phyloP scores from a whole-genome alignment of 2,329 filamentous ascomycete species.

The Colletotrichum trifolii region DNA sequence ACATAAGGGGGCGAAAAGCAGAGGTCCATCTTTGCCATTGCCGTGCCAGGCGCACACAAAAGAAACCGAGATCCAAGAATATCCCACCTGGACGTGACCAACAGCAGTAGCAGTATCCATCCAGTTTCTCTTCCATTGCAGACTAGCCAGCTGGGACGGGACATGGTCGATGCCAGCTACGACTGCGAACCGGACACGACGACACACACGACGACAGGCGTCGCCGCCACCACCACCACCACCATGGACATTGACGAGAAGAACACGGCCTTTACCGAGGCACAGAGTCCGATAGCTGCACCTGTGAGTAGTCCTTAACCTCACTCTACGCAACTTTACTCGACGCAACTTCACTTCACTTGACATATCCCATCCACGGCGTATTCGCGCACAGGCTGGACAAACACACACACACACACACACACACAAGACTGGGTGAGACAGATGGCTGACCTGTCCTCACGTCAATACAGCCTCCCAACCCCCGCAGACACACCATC shows the following conservation, averaged over 20 bases:
- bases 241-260: conserved; percentile 34
- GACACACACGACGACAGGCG: background rate
- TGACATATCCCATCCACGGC: no score
- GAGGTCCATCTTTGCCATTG: background rate
- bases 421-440: no score
- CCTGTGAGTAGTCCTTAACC: conserved; percentile 7
- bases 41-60: conserved; percentile 13
- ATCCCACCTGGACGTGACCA: background rate
- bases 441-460: background rate
- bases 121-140: background rate
- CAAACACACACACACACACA: no score
- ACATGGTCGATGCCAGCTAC: background rate
- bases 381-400: background rate
- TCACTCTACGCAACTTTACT: no score
- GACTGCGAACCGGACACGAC: conserved; percentile 2
- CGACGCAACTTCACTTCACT: no score
- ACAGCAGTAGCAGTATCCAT: background rate
- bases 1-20: conserved; percentile 1
- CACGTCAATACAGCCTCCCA: conserved; percentile 8
- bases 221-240: background rate
- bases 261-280: conserved; percentile 30
- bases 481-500: conserved; percentile 21
- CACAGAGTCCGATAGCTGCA: conserved; percentile 17
- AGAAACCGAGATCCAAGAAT: no score
- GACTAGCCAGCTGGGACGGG: background rate